Percentiles rank a stretch among this genome's conserved stretches.
phyloP scores from a whole-genome alignment of 2,329 filamentous ascomycete species.

The Fusarium cicatricum region DNA sequence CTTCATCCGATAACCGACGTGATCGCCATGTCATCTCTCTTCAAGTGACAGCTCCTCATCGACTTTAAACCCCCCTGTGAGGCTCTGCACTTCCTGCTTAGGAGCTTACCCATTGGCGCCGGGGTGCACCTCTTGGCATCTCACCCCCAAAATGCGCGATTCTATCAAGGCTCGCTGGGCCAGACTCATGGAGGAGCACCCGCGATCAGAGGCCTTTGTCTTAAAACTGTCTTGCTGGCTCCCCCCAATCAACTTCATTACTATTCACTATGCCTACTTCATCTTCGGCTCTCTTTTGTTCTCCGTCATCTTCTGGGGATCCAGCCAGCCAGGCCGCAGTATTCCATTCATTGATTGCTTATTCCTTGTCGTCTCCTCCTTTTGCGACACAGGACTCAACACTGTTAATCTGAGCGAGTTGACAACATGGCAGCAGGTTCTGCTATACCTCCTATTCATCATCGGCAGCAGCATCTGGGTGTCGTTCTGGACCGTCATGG shows the following conservation, averaged over 20 bases:
- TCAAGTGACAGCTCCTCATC: slow-evolving; percentile 19
- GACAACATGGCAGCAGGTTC: slow-evolving; percentile 73
- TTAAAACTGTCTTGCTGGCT: slow-evolving; percentile 25
- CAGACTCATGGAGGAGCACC: slow-evolving; percentile 34
- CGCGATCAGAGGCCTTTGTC: slow-evolving; percentile 15
- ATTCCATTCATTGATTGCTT: slow-evolving; percentile 71
- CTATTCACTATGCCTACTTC: slow-evolving; percentile 74
- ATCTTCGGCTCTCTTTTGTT: slow-evolving; percentile 61
- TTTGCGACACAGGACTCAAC: slow-evolving; percentile 74
- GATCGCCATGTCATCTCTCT: slow-evolving; percentile 28
- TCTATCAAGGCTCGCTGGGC: slow-evolving; percentile 34
- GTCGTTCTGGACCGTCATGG: slow-evolving; percentile 68
- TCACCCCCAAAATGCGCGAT: slow-evolving; percentile 28
- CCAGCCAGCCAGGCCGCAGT: slow-evolving; percentile 58
- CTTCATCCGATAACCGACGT: not conserved
- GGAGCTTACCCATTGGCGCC: slow-evolving; percentile 16
- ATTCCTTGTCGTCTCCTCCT: slow-evolving; percentile 71
- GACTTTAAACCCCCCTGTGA: slow-evolving; percentile 4
- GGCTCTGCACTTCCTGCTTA: slow-evolving; percentile 12
- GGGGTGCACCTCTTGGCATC: slow-evolving; percentile 22
- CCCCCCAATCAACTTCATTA: slow-evolving; percentile 66
- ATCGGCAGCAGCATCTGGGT: slow-evolving; percentile 74
- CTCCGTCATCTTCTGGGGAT: slow-evolving; percentile 68
- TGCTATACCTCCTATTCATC: slow-evolving; percentile 71
- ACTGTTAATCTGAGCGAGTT: slow-evolving; percentile 70